These are phyloP conservation scores for Collybia sordida DNA, from an alignment of 768 basidiomycete species.

Conservation along the genomic window DNA sequence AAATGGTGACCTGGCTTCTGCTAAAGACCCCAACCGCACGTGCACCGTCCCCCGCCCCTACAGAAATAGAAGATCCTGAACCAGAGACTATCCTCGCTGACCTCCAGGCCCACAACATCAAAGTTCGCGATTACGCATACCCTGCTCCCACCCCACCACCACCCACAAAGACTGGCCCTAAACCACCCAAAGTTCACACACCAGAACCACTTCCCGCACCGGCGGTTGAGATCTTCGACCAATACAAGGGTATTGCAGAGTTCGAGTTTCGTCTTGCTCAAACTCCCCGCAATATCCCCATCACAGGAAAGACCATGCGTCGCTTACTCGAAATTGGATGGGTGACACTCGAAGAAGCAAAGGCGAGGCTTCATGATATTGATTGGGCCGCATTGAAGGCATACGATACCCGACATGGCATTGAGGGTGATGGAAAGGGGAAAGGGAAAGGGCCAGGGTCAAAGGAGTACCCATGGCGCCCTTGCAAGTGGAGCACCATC, in stretches of 20 bases:
- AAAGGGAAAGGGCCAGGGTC: slow-evolving; percentile 5
- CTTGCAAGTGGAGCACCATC: slow-evolving; percentile 10
- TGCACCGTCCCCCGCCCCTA: slow-evolving; percentile 32
- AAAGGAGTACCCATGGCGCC: slow-evolving; percentile 14
- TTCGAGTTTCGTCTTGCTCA: slow-evolving; percentile 37
- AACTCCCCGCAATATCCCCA: slow-evolving; percentile 24
- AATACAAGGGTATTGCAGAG: slow-evolving; percentile 33
- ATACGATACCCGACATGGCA: slow-evolving; percentile 19
- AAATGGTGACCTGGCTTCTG: not conserved
- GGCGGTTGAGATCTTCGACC: slow-evolving; percentile 38
- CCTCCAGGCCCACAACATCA: slow-evolving; percentile 31
- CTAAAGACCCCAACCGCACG: slow-evolving; percentile 6
- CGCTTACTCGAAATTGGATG: slow-evolving; percentile 39
- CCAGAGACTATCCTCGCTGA: slow-evolving; percentile 28
- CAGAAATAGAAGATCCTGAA: slow-evolving; percentile 36
- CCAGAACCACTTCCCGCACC: slow-evolving; percentile 3
- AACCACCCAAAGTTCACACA: not conserved
- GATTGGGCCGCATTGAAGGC: slow-evolving; percentile 33
- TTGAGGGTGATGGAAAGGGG: no score
- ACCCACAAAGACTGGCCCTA: slow-evolving; percentile 3
- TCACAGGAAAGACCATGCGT: slow-evolving; percentile 35
- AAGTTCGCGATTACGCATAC: slow-evolving; percentile 42
- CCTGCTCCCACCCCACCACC: slow-evolving; percentile 3
- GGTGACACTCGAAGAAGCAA: slow-evolving; percentile 33
- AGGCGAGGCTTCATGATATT: slow-evolving; percentile 24